Percentiles rank a stretch among this genome's conserved stretches.
These are phyloP conservation scores for Podospora bellae-mahoneyi DNA, from an alignment of 495 filamentous ascomycete species.

Conservation along the genomic window DNA sequence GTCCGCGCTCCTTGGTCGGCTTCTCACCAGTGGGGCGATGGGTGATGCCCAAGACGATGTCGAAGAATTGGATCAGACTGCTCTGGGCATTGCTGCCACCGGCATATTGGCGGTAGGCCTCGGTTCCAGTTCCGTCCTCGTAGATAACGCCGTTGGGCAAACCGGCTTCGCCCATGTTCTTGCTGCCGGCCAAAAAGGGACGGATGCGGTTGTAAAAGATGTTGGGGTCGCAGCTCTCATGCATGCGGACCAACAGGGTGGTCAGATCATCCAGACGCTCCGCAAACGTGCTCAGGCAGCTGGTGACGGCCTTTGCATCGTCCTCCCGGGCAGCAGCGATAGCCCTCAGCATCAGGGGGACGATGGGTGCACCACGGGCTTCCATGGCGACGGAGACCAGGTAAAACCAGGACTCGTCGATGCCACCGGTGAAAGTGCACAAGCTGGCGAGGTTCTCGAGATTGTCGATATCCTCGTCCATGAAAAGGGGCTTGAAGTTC, in stretches of 20 bases:
- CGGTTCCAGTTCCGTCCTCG: constrained; percentile 68
- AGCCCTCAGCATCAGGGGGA: constrained; percentile 82
- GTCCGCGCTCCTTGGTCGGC: constrained; percentile 42
- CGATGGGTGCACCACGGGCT: constrained; percentile 82
- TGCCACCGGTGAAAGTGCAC: constrained; percentile 87
- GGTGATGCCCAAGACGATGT: constrained; percentile 83
- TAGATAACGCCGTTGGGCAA: constrained; percentile 84
- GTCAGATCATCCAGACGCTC: constrained; percentile 83
- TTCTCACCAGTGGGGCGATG: constrained; percentile 88
- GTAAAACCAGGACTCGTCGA: constrained; percentile 99
- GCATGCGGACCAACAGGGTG: constrained; percentile 72
- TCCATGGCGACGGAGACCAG: constrained; percentile 93
- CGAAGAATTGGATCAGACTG: constrained; percentile 95
- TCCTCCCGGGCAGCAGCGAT: constrained; percentile 74
- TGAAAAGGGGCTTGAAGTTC: constrained; percentile 92
- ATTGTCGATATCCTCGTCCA: constrained; percentile 71
- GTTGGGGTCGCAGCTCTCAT: constrained; percentile 88
- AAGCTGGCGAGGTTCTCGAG: constrained; percentile 82
- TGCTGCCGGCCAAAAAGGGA: constrained; percentile 90
- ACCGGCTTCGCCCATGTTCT: constrained; percentile 94
- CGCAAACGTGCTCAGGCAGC: constrained; percentile 71
- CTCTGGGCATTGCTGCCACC: constrained; percentile 97
- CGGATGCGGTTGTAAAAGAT: constrained; percentile 93
- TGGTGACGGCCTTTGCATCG: constrained; percentile 67
- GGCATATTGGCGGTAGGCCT: constrained; percentile 77